A percentile compares a stretch with the other conserved stretches of the same genome.
Evolutionary conservation across 768 basidiomycete species (phyloP).

Genomic region (Fomitopsis pulvina): DNA sequence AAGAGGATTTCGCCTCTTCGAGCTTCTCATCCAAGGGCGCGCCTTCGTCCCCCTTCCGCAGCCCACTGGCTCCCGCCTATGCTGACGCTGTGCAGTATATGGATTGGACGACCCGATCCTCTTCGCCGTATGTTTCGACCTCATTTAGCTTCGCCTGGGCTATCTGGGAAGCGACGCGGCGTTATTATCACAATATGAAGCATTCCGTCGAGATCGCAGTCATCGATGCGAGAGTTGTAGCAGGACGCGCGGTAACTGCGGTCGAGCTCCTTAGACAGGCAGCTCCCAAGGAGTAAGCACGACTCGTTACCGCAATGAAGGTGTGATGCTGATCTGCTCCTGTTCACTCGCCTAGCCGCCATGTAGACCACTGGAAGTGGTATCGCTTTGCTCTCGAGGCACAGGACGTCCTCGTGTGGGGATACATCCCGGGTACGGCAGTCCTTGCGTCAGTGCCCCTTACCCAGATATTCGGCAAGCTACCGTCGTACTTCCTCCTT

Average conservation of each 20-base stretch:
- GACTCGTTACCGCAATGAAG: not conserved
- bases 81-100: conserved; percentile 62
- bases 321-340: conserved; percentile 6
- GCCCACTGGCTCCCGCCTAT: conserved; percentile 36
- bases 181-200: conserved; percentile 67
- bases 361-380: conserved; percentile 69
- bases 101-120: conserved; percentile 71
- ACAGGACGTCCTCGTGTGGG: conserved; percentile 68
- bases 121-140: conserved; percentile 65
- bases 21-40: conserved; percentile 17
- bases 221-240: conserved; percentile 60
- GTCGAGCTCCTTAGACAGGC: conserved; percentile 54
- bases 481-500: conserved; percentile 65
- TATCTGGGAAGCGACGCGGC: conserved; percentile 72
- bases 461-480: conserved; percentile 51
- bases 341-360: conserved; percentile 34
- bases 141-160: conserved; percentile 82
- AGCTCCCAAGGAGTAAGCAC: conserved; percentile 47
- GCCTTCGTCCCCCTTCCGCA: conserved; percentile 21
- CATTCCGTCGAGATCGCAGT: conserved; percentile 74
- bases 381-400: conserved; percentile 68
- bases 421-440: conserved; percentile 57
- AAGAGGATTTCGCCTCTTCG: conserved; percentile 28
- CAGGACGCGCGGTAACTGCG: conserved; percentile 54
- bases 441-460: conserved; percentile 69